Evolutionary conservation across 305 asterid species (phyloP).

Genomic region (Fraxinus albicans): DNA sequence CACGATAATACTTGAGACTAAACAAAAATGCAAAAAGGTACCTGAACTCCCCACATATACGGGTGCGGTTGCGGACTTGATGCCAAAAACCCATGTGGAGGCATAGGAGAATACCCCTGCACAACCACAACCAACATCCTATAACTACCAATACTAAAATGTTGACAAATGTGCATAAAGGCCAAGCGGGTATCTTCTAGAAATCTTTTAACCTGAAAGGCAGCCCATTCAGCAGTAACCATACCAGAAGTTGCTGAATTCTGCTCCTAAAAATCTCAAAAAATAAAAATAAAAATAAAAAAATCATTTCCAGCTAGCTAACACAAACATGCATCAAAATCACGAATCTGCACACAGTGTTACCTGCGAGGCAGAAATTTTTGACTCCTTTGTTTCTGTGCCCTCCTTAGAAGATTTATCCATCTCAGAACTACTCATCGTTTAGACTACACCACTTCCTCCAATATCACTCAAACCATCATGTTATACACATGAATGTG

Average conservation of each 20-base stretch:
- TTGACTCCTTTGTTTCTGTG: slow-evolving; percentile 72
- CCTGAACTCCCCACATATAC: slow-evolving; percentile 70
- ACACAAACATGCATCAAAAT: background rate
- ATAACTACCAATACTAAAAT: slow-evolving; percentile 13
- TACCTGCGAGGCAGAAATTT: slow-evolving; percentile 71
- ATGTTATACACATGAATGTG: slow-evolving; percentile 17
- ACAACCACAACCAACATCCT: slow-evolving; percentile 13
- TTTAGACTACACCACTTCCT: slow-evolving; percentile 23
- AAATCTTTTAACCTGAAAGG: slow-evolving; percentile 71
- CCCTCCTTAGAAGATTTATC: slow-evolving; percentile 61
- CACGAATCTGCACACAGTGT: background rate
- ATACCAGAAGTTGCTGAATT: slow-evolving; percentile 57
- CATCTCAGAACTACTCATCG: slow-evolving; percentile 50
- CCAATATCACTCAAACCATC: slow-evolving; percentile 26
- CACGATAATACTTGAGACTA: background rate
- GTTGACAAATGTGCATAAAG: background rate
- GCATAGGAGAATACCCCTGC: slow-evolving; percentile 36
- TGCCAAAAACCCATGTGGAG: slow-evolving; percentile 54
- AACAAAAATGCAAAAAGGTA: slow-evolving; percentile 7
- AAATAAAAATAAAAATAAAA: slow-evolving; percentile 4
- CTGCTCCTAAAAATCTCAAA: slow-evolving; percentile 59
- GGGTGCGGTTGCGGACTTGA: slow-evolving; percentile 56
- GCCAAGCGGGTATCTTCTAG: slow-evolving; percentile 8
- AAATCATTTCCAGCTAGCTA: background rate
- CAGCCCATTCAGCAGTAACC: slow-evolving; percentile 83